phyloP scores from a whole-genome alignment of 768 basidiomycete genomes.

The Tulasnella sp. region DNA sequence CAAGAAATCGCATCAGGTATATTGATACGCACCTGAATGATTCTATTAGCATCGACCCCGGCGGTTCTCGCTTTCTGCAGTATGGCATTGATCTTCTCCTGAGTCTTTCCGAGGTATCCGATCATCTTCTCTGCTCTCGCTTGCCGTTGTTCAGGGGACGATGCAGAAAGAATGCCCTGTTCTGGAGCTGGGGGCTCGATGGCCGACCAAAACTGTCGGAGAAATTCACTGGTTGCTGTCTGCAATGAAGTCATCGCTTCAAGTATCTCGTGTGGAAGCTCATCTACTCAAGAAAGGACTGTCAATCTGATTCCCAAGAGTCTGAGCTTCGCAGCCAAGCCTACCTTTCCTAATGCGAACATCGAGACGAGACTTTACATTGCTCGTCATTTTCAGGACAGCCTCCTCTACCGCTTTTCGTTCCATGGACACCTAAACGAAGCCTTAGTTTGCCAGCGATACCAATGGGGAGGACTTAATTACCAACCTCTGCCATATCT shows the following conservation, averaged over 20 bases:
- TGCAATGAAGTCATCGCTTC: slow-evolving; percentile 82
- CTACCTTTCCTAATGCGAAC: slow-evolving; percentile 53
- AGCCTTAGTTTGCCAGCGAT: neutral
- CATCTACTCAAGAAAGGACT: slow-evolving; percentile 36
- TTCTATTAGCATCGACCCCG: slow-evolving; percentile 48
- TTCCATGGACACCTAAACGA: slow-evolving; percentile 51
- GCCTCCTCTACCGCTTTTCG: slow-evolving; percentile 57
- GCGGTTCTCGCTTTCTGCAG: slow-evolving; percentile 47
- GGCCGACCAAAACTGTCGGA: slow-evolving; percentile 91
- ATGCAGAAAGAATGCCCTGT: slow-evolving; percentile 34
- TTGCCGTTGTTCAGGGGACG: slow-evolving; percentile 57
- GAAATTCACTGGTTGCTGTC: slow-evolving; percentile 88
- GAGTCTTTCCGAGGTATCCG: slow-evolving; percentile 64
- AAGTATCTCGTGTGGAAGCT: slow-evolving; percentile 68
- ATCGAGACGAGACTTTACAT: slow-evolving; percentile 63
- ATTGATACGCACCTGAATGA: slow-evolving; percentile 48
- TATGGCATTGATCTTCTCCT: slow-evolving; percentile 72
- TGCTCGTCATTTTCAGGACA: slow-evolving; percentile 62
- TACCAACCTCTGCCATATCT: slow-evolving; percentile 45
- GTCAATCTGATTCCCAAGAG: neutral
- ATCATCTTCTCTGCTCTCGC: slow-evolving; percentile 83
- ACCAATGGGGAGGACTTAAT: neutral
- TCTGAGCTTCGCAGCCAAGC: slow-evolving; percentile 16
- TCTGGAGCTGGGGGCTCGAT: slow-evolving; percentile 66
- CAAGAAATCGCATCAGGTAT: neutral